A percentile compares a stretch with the other conserved stretches of the same genome.
phyloP scores from a whole-genome alignment of 176 grass and related monocot species.

The Musa acuminata region DNA sequence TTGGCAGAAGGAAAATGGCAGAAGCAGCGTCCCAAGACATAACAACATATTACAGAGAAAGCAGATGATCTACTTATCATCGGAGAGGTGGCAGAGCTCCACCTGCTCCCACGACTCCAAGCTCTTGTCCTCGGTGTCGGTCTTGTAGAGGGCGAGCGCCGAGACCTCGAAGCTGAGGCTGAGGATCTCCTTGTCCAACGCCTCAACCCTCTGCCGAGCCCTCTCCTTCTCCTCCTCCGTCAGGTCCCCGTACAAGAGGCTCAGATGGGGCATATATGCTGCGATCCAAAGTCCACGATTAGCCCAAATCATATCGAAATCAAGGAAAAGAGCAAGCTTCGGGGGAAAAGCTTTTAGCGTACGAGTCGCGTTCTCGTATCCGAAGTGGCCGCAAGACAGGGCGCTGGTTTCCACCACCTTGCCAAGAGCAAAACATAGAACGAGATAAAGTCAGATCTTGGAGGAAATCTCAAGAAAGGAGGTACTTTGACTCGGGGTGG shows the following conservation, averaged over 20 bases:
- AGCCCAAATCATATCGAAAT: neutral
- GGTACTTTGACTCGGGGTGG: neutral
- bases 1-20: neutral
- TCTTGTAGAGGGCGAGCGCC: constrained; percentile 60
- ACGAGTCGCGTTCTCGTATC: constrained; percentile 52
- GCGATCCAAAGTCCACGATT: neutral
- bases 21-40: too few relatives aligned
- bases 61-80: constrained; percentile 29
- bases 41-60: neutral
- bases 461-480: neutral
- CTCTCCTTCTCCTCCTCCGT: constrained; percentile 71
- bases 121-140: constrained; percentile 74
- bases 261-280: constrained; percentile 86
- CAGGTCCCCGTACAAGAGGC: constrained; percentile 70
- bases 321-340: neutral
- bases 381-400: constrained; percentile 50
- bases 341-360: constrained; percentile 8
- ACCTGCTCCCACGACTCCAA: constrained; percentile 89
- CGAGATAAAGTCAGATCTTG: neutral
- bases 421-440: neutral
- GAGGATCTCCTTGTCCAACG: constrained; percentile 52
- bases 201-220: constrained; percentile 64
- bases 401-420: constrained; percentile 64
- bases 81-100: constrained; percentile 49
- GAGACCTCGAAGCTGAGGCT: constrained; percentile 62